Base-by-base conservation (phyloP, 805 yeast genomes). In the Barnettozyma vustinii region DNA sequence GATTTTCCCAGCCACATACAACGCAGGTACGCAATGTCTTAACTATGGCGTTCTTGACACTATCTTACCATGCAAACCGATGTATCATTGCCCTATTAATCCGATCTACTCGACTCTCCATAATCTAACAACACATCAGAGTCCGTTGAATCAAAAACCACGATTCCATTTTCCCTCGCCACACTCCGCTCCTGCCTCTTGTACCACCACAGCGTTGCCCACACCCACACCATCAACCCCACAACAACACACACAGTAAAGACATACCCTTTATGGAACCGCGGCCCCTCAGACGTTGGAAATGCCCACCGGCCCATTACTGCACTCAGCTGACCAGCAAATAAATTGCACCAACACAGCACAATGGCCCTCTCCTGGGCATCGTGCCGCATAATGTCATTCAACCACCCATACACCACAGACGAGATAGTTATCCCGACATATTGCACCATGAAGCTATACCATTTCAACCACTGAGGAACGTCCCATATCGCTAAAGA, bases 351-450 rank as follows among this genome's bases (percentile, higher is more conserved):
- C 35, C 69, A 56, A 19, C 77, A 76, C 50, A 79, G 65, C 35
- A 74, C 70, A 39, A 77, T 73, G 4, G 82, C 73, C 54, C 84
- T 66, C 47, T 73, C 73, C 52, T 77, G 74, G 7, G 77, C 72
- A 53, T 79, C 81, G 46, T 74, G 71, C 42, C 84, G 69, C 52
- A 80, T 75, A 33, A 79, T 76, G 61, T 79, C 84, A 53, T 76
- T 76, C 49, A 75, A 73, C 81, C 83, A 80, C 15, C 79, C 72
- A 58, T 79, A 80, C 15, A 79, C 61, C 1, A 76, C 80, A 0
- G 83, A 79, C 0, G 83, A 80, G 73, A 75, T 74, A 13, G 84
- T 80, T 76, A 80, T 75, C 4, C 47, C 46, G 19, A 48, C 45
- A 37, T 42, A 51, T 3, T 44, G 44, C 19, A 42, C n/a, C 43